Evolutionary conservation across 768 basidiomycete species (phyloP), one percentile per base, ranked within the genome.

Genomic region (Wakefieldia striispora): DNA sequence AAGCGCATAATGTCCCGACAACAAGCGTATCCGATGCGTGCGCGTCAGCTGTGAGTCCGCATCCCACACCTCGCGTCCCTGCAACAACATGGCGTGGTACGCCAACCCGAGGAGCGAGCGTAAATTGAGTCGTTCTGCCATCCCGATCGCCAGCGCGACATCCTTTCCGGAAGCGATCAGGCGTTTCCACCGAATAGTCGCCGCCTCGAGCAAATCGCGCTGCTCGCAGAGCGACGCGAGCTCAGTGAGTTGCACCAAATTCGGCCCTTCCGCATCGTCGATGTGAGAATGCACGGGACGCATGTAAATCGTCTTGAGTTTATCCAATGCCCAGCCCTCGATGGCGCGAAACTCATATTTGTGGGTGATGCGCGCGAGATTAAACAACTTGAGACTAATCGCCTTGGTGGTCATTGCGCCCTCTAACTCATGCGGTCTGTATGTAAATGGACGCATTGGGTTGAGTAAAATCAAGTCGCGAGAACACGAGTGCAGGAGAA

Each of bases 1-100:
- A 21, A 81, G 71, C 31, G 72, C 70, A 58, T 81, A 77, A 58
- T 77, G 74, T 14, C 81, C 81, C 21, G 76, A 78, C 8, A 82
- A 63, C 35, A 82, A 65, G 34, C 78, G 76, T 27, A 80, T 70
- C 10, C 75, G 71, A 53, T 81, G 79, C n/a, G 72, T 63, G 12
- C 75, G 70, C 21, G 71, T 71, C 31, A 82, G 66, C n/a, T 58
- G 58, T n/a, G 63, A 55, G 45, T 80, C 79, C 8, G 67, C 52
- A 42, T 75, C 74, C 79, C 80, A 81, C 20, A 64, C 63, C 23
- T 75, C 68, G 34, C 74, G 70, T 14, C 79, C 80, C 56, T 75
- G 75, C 14, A 79, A 65, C 62, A 81, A 69, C 73, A 80, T 75
- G 35, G 73, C 67, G 47, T 78, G 73, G 53, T 81, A 82, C 16